A percentile compares a stretch with the other conserved stretches of the same genome.
Evolutionary conservation across 192 early-diverging fungal genomes (phyloP).

Genomic region (Diversispora eburnea): DNA sequence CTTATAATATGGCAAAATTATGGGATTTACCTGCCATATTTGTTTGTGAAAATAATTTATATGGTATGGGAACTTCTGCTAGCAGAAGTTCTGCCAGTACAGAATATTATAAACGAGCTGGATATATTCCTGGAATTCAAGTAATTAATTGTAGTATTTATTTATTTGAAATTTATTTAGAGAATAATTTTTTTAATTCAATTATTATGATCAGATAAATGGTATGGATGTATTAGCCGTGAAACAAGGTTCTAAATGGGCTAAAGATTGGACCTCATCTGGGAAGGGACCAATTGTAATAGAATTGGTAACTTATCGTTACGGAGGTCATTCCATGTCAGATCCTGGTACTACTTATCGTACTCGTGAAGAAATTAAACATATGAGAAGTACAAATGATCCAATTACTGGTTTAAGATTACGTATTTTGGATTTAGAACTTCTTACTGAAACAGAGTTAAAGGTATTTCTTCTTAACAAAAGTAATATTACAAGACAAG

Average conservation of each 20-base stretch:
- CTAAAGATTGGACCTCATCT: constrained; percentile 75
- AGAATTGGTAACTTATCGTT: constrained; percentile 97
- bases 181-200: constrained; percentile 11
- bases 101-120: constrained; percentile 91
- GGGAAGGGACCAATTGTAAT: constrained; percentile 90
- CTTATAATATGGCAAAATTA: constrained; percentile 99
- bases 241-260: constrained; percentile 75
- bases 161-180: neutral
- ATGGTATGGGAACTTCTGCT: constrained; percentile 96
- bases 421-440: constrained; percentile 65
- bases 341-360: constrained; percentile 99
- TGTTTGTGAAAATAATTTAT: constrained; percentile 99
- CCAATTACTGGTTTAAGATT: constrained; percentile 91
- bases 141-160: constrained; percentile 33
- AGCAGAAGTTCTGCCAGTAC: constrained; percentile 88
- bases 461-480: constrained; percentile 49
- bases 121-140: constrained; percentile 94
- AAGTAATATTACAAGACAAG: no score
- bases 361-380: constrained; percentile 97
- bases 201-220: constrained; percentile 54
- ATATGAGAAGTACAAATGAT: constrained; percentile 93
- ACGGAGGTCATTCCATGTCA: constrained; percentile 99
- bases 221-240: constrained; percentile 96
- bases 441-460: constrained; percentile 80
- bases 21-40: constrained; percentile 92